Evolutionary conservation across 148 eudicot genomes (phyloP), one percentile per base, ranked within the genome.

Genomic region (Amaranthus hypochondriacus): DNA sequence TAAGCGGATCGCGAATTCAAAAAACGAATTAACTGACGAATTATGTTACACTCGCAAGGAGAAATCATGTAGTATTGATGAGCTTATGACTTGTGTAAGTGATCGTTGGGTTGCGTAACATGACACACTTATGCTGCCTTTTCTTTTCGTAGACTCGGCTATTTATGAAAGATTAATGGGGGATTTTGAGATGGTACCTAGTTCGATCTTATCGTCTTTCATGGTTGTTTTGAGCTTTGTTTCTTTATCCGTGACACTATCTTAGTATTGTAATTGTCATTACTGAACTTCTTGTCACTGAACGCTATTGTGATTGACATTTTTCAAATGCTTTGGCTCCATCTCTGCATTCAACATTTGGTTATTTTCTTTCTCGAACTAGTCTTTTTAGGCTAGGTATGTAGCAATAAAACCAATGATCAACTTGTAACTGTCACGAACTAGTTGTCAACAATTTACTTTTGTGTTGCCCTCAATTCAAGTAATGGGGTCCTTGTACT

Each of bases 41-140:
- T 18, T 18, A 18, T 18, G 18, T 18, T 18, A 18, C 18, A 18
- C 18, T 18, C 18, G 18, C 18, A 60, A 7, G 13, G 4, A 39
- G 21, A 42, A 43, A 9, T 43, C 46, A 43, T 74, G 53, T 64
- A 15, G 70, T 74, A 46, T 64, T 46, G 70, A 47, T 48, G 42
- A 66, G 54, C 42, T 66, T 65, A 53, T 3, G 69, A 15, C 68
- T 64, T 47, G 14, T 47, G 11, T 48, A 53, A 44, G 15, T 3
- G 39, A 48, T 48, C 14, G 14, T 61, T 61, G 47, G 65, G 65
- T 28, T 56, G 39, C 39, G 39, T 0, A 28, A 28, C 39, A 28
- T 28, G 39, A 28, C 39, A 28, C 39, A 28, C 39, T 18, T 18
- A 18, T 18, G 18, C 18, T 18, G 18, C 39, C 1, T 0, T 28